These are phyloP conservation scores for Pisolithus orientalis DNA, from an alignment of 768 basidiomycete species.

Conservation along the genomic window DNA sequence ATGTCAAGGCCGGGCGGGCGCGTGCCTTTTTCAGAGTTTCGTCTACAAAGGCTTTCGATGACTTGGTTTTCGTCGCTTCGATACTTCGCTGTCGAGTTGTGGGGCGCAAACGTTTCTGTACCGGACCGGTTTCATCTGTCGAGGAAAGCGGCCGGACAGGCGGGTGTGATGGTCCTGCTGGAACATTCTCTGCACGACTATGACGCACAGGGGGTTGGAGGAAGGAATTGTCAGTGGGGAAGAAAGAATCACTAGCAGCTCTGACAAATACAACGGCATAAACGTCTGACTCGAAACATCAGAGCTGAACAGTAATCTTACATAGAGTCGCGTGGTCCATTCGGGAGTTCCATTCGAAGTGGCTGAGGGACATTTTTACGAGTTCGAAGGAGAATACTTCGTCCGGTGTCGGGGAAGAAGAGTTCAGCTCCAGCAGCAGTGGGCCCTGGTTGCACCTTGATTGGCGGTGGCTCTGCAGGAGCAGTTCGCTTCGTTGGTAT, in stretches of 20 bases:
- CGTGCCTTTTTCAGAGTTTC: constrained; percentile 86
- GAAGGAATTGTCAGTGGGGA: constrained; percentile 53
- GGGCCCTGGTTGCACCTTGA: constrained; percentile 34
- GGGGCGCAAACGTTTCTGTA: constrained; percentile 68
- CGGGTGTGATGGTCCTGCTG: constrained; percentile 38
- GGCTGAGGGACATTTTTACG: constrained; percentile 50
- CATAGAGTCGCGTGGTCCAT: constrained; percentile 58
- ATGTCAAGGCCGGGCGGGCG: constrained; percentile 81
- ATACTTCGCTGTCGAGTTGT: constrained; percentile 48
- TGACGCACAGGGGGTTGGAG: constrained; percentile 40
- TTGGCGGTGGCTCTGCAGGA: constrained; percentile 45
- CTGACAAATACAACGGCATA: constrained; percentile 26
- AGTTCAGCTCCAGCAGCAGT: constrained; percentile 63
- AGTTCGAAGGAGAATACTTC: constrained; percentile 49
- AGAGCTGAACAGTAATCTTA: constrained; percentile 26
- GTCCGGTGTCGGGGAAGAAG: constrained; percentile 65
- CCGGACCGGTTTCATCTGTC: constrained; percentile 76
- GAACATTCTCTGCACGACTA: constrained; percentile 35
- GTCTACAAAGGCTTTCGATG: constrained; percentile 56
- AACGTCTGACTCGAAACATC: not conserved
- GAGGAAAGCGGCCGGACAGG: constrained; percentile 69
- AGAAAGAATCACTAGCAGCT: constrained; percentile 49
- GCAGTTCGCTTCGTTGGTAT: constrained; percentile 47
- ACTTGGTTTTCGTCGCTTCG: constrained; percentile 46
- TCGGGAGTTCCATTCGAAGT: constrained; percentile 51